Evolutionary conservation across 2,329 filamentous ascomycete species (phyloP).

Genomic region (Coniella vitis): DNA sequence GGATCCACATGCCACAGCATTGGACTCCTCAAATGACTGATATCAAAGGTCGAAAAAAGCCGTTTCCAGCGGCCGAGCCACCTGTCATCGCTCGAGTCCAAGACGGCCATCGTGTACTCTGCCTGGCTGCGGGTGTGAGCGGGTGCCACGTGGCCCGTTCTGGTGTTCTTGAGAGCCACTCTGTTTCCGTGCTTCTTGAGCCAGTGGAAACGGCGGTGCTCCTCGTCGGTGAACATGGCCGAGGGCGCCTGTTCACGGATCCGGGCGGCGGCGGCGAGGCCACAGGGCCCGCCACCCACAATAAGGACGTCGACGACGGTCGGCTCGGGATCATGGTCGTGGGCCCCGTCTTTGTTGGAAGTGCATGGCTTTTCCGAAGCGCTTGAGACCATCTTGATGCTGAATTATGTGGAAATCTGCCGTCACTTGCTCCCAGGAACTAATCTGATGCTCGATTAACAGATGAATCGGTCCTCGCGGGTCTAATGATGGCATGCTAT

Average conservation of each 20-base stretch:
- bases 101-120: conserved; percentile 48
- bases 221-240: conserved; percentile 75
- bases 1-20: conserved; percentile 83
- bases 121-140: conserved; percentile 16
- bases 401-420: background rate
- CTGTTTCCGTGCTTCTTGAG: conserved; percentile 58
- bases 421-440: background rate
- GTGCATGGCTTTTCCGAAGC: no score
- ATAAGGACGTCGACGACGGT: conserved; percentile 64
- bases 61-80: conserved; percentile 70
- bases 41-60: conserved; percentile 62
- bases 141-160: conserved; percentile 28
- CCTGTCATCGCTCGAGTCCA: conserved; percentile 55
- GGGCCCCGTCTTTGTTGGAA: background rate
- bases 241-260: conserved; percentile 67
- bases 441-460: no score
- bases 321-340: conserved; percentile 19
- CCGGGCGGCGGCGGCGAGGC: conserved; percentile 66
- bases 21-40: conserved; percentile 66
- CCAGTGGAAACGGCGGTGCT: conserved; percentile 77
- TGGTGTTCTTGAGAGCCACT: conserved; percentile 49
- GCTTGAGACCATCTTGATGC: background rate
- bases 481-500: no score
- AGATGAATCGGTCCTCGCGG: no score
- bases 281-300: conserved; percentile 68